Evolutionary conservation across 768 basidiomycete species (phyloP), one percentile per base, ranked within the genome.

Genomic region (Pleurotus salmoneostramineus): DNA sequence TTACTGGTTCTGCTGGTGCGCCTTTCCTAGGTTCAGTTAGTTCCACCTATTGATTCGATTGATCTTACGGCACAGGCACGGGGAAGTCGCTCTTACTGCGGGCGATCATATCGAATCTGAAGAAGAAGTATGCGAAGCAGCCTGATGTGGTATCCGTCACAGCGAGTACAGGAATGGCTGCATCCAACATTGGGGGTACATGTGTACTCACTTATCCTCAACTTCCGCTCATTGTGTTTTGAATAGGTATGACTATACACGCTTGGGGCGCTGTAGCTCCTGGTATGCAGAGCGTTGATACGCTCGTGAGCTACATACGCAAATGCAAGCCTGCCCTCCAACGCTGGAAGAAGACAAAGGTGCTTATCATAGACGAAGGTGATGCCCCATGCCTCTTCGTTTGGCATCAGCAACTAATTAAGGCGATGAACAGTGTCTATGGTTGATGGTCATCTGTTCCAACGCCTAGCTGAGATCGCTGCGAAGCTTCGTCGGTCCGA

Each of bases 11-110:
- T 63, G 90, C 90, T 50, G 89, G 89, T 90, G 40, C 37, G 45
- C 57, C 33, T 3, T 64, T 42, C 58, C 45, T 58, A 58, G 61
- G 61, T 58, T 14, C 44, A 52, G 4, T 33, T 59, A 33, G 10
- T 49, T 52, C 83, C 83, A 4, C 82, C 82, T 4, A 83, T 43
- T 49, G 31, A 27, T 27, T 0, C 50, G n/a, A 50, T 46, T 61
- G 50, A 58, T 40, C 12, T 14, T 57, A 21, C n/a, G 21, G 37
- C 10, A n/a, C 55, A 90, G 89, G 89, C 58, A 91, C 89, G n/a
- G 89, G 89, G 45, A 92, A 92, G 71, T 91, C 89, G 2, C 85
- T 92, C 40, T 76, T 92, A 3, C 77, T 92, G 4, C 78, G 89
- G n/a, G 87, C 88, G 62, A 89, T 91, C 56, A 90, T 92, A 64